Evolutionary conservation across 768 basidiomycete genomes (phyloP), one percentile per base, ranked within the genome.

Genomic region (Suillus placidus): DNA sequence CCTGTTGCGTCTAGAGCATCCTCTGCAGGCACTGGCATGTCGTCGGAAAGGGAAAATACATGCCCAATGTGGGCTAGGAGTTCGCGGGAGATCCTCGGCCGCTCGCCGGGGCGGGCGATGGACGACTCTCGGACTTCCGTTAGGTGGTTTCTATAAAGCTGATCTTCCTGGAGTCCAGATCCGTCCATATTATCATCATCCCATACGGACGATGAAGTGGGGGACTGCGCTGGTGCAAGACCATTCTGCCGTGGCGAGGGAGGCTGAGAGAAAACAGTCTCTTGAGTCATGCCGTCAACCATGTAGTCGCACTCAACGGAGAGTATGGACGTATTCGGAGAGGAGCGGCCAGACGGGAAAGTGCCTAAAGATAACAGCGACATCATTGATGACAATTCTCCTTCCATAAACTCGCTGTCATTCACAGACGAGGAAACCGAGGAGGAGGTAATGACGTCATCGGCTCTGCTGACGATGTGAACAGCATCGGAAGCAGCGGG

Each of bases 261-360:
- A 30, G 40, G 18, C 6, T 42, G 58, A 60, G 58, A 60, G 40
- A 20, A 60, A 42, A 42, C 26, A 6, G 26, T 20, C 26, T 60
- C 40, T 60, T 30, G 58, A 32, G 58, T 18, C 18, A 42, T 32
- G 12, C 42, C 26, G 18, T 42, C 40, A 42, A 12, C 26, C 18
- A 2, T 30, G 40, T 30, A 42, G 65, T 72, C 71, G 47, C 60
- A 64, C 5, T 66, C 65, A 42, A 66, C 43, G 30, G 76, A 78
- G 26, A 60, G 64, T 12, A 72, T 38, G 18, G 73, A 76, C 4
- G 72, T 75, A 34, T 71, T 64, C 7, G 72, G 69, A 30, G 71
- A 72, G 2, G 75, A 78, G 49, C 58, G 26, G 49, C 62, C 63
- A 38, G 73, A 73, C 45, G 62, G 26, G 16, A 6, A 71, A n/a